Evolutionary conservation across 2,329 filamentous ascomycete species (phyloP).

Genomic region (Truncatella angustata): DNA sequence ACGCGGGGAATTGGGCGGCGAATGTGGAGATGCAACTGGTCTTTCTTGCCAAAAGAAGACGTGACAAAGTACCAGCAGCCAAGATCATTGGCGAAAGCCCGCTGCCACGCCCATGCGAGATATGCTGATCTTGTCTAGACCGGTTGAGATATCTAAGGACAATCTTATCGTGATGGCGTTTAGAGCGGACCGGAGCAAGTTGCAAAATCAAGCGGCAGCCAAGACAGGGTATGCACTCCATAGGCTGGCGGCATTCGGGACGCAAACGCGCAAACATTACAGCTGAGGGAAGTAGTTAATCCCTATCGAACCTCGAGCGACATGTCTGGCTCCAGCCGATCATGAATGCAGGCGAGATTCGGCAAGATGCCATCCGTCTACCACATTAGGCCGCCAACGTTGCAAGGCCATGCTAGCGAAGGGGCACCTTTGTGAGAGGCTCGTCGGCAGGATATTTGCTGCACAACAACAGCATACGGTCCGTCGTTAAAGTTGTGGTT

Average conservation of each 20-base stretch:
- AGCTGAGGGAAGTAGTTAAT: background rate
- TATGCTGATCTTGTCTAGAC: constrained; percentile 7
- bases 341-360: constrained; percentile 6
- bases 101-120: background rate
- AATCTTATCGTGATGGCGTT: constrained; percentile 3
- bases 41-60: background rate
- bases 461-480: no score
- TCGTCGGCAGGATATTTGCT: background rate
- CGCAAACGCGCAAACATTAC: background rate
- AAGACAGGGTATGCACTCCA: background rate
- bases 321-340: background rate
- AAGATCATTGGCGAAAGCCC: background rate
- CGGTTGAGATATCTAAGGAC: constrained; percentile 2
- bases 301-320: background rate
- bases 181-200: background rate
- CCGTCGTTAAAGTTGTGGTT: background rate
- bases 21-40: background rate
- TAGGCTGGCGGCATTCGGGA: constrained; percentile 10
- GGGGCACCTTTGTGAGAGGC: background rate
- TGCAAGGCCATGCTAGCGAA: background rate
- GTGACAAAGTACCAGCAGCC: background rate
- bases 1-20: background rate
- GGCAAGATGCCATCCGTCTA: constrained; percentile 9
- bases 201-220: background rate
- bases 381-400: background rate